Conservation (phyloP, 352 stramenopile species). For the Globisporangium rhizosaccharum region DNA sequence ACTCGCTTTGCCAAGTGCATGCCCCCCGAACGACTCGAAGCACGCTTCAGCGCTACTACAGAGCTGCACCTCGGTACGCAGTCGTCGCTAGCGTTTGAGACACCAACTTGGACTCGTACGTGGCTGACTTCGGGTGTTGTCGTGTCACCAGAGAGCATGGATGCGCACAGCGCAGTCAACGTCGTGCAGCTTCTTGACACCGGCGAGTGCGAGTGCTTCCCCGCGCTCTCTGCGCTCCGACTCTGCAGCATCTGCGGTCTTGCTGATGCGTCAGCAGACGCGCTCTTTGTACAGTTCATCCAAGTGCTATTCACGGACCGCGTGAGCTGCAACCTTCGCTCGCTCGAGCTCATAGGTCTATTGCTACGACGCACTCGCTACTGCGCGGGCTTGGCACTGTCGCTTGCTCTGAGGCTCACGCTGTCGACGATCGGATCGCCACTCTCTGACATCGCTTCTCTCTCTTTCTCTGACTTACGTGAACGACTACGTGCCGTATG, state of each 20-base stretch:
- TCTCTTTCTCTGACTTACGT: background rate
- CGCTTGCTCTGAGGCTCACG: background rate
- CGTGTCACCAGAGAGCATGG: conserved; percentile 7
- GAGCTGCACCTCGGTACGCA: conserved; percentile 18
- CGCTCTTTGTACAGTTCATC: conserved; percentile 38
- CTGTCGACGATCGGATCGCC: background rate
- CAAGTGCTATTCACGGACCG: conserved; percentile 50
- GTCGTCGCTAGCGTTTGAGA: background rate
- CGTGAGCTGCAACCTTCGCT: conserved; percentile 28
- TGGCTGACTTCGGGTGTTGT: background rate
- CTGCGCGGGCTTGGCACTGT: background rate
- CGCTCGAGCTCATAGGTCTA: conserved; percentile 28
- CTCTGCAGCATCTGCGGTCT: conserved; percentile 25
- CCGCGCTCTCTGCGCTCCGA: conserved; percentile 22
- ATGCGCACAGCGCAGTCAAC: conserved; percentile 16
- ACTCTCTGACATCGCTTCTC: too few relatives aligned
- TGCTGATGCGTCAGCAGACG: conserved; percentile 5
- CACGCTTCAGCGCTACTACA: conserved; percentile 21
- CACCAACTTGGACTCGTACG: background rate
- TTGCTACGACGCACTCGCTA: background rate
- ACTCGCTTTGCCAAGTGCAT: conserved; percentile 20
- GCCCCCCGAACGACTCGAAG: conserved; percentile 17
- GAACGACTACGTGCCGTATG: background rate
- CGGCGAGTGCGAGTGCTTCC: conserved; percentile 34
- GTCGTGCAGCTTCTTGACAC: conserved; percentile 31